Base-by-base conservation (phyloP, 1,139 yeast species). In the Diutina neorugosa region DNA sequence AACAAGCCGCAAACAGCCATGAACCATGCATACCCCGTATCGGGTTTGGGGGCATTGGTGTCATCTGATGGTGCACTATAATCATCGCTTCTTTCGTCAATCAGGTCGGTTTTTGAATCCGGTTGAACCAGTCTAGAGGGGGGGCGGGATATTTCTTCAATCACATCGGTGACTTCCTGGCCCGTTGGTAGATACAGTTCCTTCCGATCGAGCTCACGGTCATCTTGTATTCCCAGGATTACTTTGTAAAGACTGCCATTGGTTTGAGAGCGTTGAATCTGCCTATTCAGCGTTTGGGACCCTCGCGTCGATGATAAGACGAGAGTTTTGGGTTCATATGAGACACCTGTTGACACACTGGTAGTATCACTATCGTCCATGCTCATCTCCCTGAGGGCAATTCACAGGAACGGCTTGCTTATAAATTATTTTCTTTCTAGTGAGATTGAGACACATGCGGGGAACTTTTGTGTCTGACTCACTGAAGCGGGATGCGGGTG, bases 1-100 rank as follows among this genome's bases (percentile, higher is more conserved):
- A 76, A 61, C 63, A 79, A 70, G 12, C 27, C 51, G 21, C 51
- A 34, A n/a, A 34, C 18, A 12, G 43, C 7, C 82, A 77, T 90
- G 93, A 86, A 1, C 88, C 89, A 57, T 77, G 77, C 1, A 87
- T 87, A 25, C 81, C 80, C 65, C 85, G 93, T 1, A 84, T 82
- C 1, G 84, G 85, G 44, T 31, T 31, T 31, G 12, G 37, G 37
- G 6, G 37, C 37, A 11, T 31, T 14, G 12, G 12, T 14, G 9
- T 31, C 37, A 31, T 31, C 37, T 59, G 60, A 18, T 55, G 60
- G 11, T 53, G 23, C 54, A n/a, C 53, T 54, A 7, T 48, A 47
- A 8, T 46, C 53, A 31, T 31, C n/a, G 37, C 37, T 31, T 9
- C 53, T 54, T 18, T 53, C 55, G 25, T 55, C 60, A 14, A 52